Base-by-base conservation (phyloP, 306 rosid genomes). In the Canavalia gladiata region DNA sequence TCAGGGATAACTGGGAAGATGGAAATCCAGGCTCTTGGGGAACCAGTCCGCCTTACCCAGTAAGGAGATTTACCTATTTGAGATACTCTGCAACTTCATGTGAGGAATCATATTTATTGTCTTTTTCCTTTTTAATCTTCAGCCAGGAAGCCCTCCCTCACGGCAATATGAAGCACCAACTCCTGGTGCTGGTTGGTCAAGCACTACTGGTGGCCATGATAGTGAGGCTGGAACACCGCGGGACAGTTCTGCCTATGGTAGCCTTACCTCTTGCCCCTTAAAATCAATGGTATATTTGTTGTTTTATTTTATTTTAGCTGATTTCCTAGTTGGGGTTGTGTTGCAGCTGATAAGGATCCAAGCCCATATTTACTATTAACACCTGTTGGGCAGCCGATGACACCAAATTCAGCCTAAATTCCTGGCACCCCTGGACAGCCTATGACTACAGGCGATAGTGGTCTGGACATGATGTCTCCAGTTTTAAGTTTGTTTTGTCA, bases 391-490 rank as follows among this genome's bases (percentile, higher is more conserved):
- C 98, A 94, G 89, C 99, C 99, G 47, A 90, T 92, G 99, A 96
- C 99, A 51, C 99, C 99, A 78, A 96, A 91, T 84, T 90, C 99
- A 9, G 98, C 88, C 68, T 96, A 90, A 88, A 97, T 96, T 87
- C 99, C 99, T 34, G 97, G 99, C 47, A 96, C 99, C 55, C 99
- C 99, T 71, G 99, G 99, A 84, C 99, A 93, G 85, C 99, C 99
- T 11, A 96, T 96, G 99, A 96, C 99, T 60, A 98, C 98, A 25
- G 99, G 99, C 79, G 90, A 97, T 75, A 98, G 96, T 71, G 98
- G 97, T 78, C 82, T 96, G 79, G 99, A 96, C 84, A 89, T 88
- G 83, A 94, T 96, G 98, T 96, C 99, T 77, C 99, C 99, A 58
- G 97, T 87, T 76, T 86, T 94, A 83, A 97, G 99, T 63, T 60